Evolutionary conservation across 495 filamentous ascomycete species (phyloP).

Genomic region (Aspergillus affinis): DNA sequence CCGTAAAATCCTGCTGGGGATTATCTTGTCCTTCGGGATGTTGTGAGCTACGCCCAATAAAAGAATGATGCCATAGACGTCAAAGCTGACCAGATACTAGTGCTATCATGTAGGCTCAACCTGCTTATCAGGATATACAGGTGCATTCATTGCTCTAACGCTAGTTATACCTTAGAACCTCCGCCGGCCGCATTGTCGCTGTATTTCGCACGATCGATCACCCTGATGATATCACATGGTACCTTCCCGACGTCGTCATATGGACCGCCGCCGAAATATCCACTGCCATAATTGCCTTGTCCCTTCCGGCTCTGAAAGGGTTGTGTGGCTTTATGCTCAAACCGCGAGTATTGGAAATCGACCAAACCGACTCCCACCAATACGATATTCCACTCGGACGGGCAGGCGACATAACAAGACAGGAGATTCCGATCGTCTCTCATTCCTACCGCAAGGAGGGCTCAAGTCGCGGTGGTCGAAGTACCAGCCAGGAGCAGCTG

Average conservation of each 20-base stretch:
- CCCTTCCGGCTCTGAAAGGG: conserved; percentile 18
- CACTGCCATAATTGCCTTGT: conserved; percentile 22
- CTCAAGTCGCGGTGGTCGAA: not conserved
- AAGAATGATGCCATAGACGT: no score
- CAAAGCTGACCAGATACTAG: not conserved
- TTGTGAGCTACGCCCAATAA: conserved; percentile 12
- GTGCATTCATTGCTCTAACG: not conserved
- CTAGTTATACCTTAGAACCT: conserved; percentile 8
- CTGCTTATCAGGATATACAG: not conserved
- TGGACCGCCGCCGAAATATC: conserved; percentile 20
- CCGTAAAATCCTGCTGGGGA: conserved; percentile 9
- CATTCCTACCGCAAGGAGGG: not conserved
- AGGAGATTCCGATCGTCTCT: not conserved
- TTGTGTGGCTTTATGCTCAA: no score
- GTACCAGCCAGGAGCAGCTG: not conserved
- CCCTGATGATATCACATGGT: conserved; percentile 20
- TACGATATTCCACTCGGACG: not conserved
- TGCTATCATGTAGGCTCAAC: conserved; percentile 12
- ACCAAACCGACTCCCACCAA: not conserved
- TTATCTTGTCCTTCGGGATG: conserved; percentile 19
- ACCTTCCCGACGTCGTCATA: conserved; percentile 23
- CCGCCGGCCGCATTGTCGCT: conserved; percentile 20
- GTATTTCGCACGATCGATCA: conserved; percentile 18
- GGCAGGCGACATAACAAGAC: not conserved
- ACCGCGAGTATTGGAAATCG: not conserved